Evolutionary conservation across 2,329 filamentous ascomycete genomes (phyloP).

Genomic region (Fusarium pininemorale): DNA sequence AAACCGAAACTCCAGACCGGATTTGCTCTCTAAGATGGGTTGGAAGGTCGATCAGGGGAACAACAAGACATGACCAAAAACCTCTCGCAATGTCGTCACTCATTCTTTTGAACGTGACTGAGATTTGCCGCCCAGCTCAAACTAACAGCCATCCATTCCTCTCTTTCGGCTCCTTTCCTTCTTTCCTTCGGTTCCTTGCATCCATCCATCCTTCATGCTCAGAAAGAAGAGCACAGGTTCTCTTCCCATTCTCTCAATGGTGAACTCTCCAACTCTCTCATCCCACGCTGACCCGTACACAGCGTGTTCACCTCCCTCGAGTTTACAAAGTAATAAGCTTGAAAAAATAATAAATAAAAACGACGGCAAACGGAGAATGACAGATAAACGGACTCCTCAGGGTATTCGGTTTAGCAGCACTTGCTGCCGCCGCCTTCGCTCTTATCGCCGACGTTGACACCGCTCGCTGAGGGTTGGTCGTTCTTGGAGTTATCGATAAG

Average conservation of each 20-base stretch:
- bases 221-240: neutral
- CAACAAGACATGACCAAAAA: slow-evolving; percentile 42
- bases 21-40: slow-evolving; percentile 52
- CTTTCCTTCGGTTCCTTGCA: slow-evolving; percentile 20
- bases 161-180: slow-evolving; percentile 19
- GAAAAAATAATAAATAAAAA: slow-evolving; percentile 38
- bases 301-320: slow-evolving; percentile 13
- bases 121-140: slow-evolving; percentile 32
- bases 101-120: slow-evolving; percentile 31
- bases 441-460: slow-evolving; percentile 75
- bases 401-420: slow-evolving; percentile 72
- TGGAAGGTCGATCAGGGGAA: slow-evolving; percentile 38
- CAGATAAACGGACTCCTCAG: slow-evolving; percentile 27
- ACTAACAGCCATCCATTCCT: slow-evolving; percentile 25
- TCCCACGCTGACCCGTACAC: slow-evolving; percentile 25
- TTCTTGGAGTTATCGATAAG: slow-evolving; percentile 91
- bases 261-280: slow-evolving; percentile 31
- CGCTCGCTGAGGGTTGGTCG: slow-evolving; percentile 67
- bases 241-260: slow-evolving; percentile 19
- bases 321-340: slow-evolving; percentile 39
- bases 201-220: neutral
- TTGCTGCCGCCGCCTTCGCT: slow-evolving; percentile 69
- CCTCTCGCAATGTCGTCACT: slow-evolving; percentile 34
- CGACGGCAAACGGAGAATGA: slow-evolving; percentile 35
- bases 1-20: slow-evolving; percentile 60